Base-by-base conservation (phyloP, 2,329 filamentous ascomycete species). In the Hysterium pulicare region DNA sequence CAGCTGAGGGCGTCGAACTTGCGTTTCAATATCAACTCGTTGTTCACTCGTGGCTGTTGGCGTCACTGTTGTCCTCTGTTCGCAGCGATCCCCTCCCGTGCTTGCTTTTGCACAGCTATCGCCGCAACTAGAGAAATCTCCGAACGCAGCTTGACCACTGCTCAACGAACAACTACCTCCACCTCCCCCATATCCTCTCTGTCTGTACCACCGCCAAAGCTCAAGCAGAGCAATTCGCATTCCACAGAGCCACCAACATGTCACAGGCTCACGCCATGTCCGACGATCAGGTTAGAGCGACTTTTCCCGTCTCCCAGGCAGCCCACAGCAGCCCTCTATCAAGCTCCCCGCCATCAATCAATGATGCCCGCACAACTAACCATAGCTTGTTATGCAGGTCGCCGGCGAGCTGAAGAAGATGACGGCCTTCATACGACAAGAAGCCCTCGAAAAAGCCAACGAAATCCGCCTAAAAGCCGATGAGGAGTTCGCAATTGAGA, bases 351-450 rank as follows among this genome's bases (percentile, higher is more conserved):
- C 44, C 33, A n/a, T n/a, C n/a, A n/a, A n/a, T n/a, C n/a, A 23
- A 45, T 33, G 28, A 16, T 26, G n/a, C 17, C 9, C 15, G 20
- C 16, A 26, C 24, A 23, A 31, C 34, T 38, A 23, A 40, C 33
- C 38, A 45, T 44, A 28, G 17, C 21, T 33, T 24, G 11, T 15
- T 21, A 15, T n/a, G 28, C 69, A 97, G 90, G 93, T 98, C 79
- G 84, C 87, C 74, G 84, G 88, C 74, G 93, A 98, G 83, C 87
- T 98, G 73, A 90, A 88, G 79, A 98, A 98, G 82, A 98, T 98
- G 93, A 97, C 93, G 47, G 91, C 90, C 67, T 98, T 98, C 82
- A 98, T 98, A 83, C 88, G 90, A 71, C 93, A 97, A 75, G 93
- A 98, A 76, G 93, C 93, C 46, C 81, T 86, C 64, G 93, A 98